Evolutionary conservation across 768 basidiomycete genomes (phyloP), one percentile per base, ranked within the genome.

Genomic region (Suillus lakei): DNA sequence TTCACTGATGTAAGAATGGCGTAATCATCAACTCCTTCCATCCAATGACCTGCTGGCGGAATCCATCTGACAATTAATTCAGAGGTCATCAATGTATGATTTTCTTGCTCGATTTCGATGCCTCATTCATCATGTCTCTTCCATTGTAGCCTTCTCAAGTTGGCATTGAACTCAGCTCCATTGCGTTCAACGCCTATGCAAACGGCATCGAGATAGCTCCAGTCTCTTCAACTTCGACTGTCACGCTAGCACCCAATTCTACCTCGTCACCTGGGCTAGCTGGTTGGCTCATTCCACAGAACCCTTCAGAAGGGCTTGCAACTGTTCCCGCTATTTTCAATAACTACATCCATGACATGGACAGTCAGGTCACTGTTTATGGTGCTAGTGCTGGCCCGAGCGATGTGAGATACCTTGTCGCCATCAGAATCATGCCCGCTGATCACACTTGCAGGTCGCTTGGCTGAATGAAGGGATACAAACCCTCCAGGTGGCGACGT

Each of bases 391-490:
- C 87, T 5, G 87, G 86, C 16, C 81, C 88, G 1, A 78, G 79
- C 60, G 84, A 84, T 66, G 90, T 91, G 70, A 56, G 83, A 70
- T 41, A 9, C 34, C 9, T n/a, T 36, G 9, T 21, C 46, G 21
- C 44, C 23, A 36, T 30, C 5, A 12, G 38, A 48, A n/a, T 63
- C 18, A 51, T 59, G 62, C 60, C 50, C 32, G 28, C 65, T 70
- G 28, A 66, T 21, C 46, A 32, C 13, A 43, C 36, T 48, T 65
- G 10, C 64, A 90, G 88, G 88, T 88, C 15, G 83, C 85, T 5
- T 92, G 91, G 91, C 77, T 92, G 30, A 90, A 91, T 69, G 83
- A 87, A 58, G 91, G 85, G 30, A 91, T 92, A 72, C 85, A 88
- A 75, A 79, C 80, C 34, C 84, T 92, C 18, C 77, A 81, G 60